Percentiles rank a stretch among this genome's conserved stretches.
phyloP scores from a whole-genome alignment of 192 early-diverging fungal genomes.

The Gonapodya prolifera region DNA sequence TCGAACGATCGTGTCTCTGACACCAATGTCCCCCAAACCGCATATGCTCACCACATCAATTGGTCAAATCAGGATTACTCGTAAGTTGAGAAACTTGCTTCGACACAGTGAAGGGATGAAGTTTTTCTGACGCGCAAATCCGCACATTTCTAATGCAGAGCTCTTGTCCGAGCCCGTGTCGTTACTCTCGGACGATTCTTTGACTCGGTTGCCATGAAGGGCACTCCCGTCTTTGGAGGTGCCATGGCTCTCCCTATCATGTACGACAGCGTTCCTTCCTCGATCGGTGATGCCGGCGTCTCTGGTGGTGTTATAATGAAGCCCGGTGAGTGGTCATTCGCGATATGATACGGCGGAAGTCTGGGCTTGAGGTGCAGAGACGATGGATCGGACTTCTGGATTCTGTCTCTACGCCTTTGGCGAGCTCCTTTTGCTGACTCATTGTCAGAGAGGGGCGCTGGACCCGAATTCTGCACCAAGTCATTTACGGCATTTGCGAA shows the following conservation, averaged over 20 bases:
- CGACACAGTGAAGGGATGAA: neutral
- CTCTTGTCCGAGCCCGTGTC: neutral
- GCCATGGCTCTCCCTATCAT: slow-evolving; percentile 3
- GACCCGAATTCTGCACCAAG: too few relatives aligned
- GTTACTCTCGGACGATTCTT: neutral
- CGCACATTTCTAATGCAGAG: neutral
- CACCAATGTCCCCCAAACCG: neutral
- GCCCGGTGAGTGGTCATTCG: neutral
- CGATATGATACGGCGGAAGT: neutral
- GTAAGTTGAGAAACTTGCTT: neutral
- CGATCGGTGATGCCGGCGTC: slow-evolving; percentile 2
- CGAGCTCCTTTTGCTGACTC: too few relatives aligned
- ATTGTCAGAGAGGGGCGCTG: too few relatives aligned
- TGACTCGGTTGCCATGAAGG: neutral
- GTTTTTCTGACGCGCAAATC: neutral
- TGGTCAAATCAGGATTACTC: neutral
- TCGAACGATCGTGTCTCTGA: neutral
- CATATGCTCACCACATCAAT: too few relatives aligned
- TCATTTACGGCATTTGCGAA: too few relatives aligned
- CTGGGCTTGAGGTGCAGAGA: neutral
- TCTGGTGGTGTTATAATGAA: slow-evolving; percentile 4
- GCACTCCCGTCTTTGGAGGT: slow-evolving; percentile 4
- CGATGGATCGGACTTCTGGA: neutral
- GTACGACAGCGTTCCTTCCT: slow-evolving; percentile 2
- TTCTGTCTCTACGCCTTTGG: neutral